Evolutionary conservation across 345 rosid species (phyloP).

Genomic region (Excoecaria agallocha): DNA sequence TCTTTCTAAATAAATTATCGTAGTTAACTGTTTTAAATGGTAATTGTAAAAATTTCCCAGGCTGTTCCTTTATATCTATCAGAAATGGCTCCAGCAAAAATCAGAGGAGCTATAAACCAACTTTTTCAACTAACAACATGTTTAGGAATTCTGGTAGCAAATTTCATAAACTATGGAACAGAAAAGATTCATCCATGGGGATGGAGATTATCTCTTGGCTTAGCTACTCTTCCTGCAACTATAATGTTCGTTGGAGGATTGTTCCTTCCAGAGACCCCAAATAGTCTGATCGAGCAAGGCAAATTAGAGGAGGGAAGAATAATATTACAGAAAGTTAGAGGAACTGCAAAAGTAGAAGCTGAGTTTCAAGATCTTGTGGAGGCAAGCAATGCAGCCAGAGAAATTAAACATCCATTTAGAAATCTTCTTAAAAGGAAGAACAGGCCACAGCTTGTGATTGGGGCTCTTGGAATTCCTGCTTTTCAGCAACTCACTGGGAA

Average conservation of each 20-base stretch:
- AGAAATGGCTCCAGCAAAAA: constrained; percentile 87
- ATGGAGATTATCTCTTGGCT: constrained; percentile 39
- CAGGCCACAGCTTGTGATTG: constrained; percentile 28
- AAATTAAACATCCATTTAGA: constrained; percentile 38
- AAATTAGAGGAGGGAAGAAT: constrained; percentile 21
- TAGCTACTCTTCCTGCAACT: constrained; percentile 39
- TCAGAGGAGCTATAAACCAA: constrained; percentile 78
- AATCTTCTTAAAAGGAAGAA: constrained; percentile 26
- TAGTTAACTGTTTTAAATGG: too few relatives aligned
- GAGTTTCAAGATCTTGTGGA: constrained; percentile 32
- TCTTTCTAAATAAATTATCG: too few relatives aligned
- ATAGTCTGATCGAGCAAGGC: constrained; percentile 36
- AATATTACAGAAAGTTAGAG: constrained; percentile 30
- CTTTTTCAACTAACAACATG: constrained; percentile 85
- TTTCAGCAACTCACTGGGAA: constrained; percentile 52
- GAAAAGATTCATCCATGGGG: constrained; percentile 56
- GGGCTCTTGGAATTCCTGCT: constrained; percentile 38
- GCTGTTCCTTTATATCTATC: constrained; percentile 87
- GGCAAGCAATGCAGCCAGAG: constrained; percentile 29
- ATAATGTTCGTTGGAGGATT: constrained; percentile 31
- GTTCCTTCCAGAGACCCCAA: constrained; percentile 42
- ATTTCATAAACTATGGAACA: constrained; percentile 65
- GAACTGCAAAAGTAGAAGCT: constrained; percentile 29
- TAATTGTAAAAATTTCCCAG: constrained; percentile 24
- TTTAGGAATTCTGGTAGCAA: constrained; percentile 70